Base-by-base conservation (phyloP, 1,284 basidiomycete species). In the Papiliotrema fonsecae region DNA sequence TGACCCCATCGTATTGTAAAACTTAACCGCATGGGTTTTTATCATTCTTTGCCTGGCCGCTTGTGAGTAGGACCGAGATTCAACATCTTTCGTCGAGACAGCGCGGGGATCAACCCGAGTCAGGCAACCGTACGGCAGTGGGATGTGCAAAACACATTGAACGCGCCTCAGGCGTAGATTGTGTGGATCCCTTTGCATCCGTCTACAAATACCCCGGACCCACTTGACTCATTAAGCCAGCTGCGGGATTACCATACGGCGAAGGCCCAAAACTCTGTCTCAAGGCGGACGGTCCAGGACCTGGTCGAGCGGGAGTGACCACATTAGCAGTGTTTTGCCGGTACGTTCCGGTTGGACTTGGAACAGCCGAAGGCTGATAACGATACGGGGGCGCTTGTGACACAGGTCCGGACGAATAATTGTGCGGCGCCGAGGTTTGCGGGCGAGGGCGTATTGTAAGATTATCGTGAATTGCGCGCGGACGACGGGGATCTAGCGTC, bases 401-500 rank as follows among this genome's bases (percentile, higher is more conserved):
- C 16, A 31, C 30, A 10, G 30, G 36, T 21, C 18, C 9, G 19
- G 13, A 18, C 36, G 11, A 14, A 42, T 27, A 42, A 18, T 35
- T 44, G 42, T 13, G 24, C 19, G 28, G 27, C 26, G 4, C n/a
- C n/a, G n/a, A n/a, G n/a, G n/a, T n/a, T n/a, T n/a, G n/a, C n/a
- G 52, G 45, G 19, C 51, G 42, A 7, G 54, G 47, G 31, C 54
- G 50, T 28, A 62, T 44, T 9, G 64, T 67, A 4, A 50, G 43
- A 31, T 58, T 67, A 47, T 72, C 69, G 48, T 68, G 66, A 18
- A 72, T 46, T 18, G 69, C 69, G 24, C 57, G 57, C 4, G 63
- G 60, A 3, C 69, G 64, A 6, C 63, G 56, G 6, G 64, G 64
- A 51, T 72, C 68, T 6, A 70, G 58, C 10, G 61, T 70, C 10